A percentile compares a stretch with the other conserved stretches of the same genome.
phyloP scores from a whole-genome alignment of 768 basidiomycete genomes.

The Rhizopogon roseolus region DNA sequence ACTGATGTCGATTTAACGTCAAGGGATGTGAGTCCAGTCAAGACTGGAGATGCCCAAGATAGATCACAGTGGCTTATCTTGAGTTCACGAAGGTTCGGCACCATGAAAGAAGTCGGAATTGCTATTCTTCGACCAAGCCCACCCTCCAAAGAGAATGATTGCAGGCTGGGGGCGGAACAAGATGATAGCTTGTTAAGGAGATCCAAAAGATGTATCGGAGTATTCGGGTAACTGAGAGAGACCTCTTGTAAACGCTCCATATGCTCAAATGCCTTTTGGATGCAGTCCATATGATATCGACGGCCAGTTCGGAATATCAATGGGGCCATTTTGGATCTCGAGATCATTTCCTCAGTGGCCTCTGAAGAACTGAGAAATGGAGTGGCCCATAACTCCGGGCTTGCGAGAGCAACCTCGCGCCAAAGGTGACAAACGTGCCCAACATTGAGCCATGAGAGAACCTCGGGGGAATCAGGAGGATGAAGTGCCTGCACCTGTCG shows the following conservation, averaged over 20 bases:
- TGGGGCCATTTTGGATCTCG: constrained; percentile 38
- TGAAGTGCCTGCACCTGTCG: not conserved
- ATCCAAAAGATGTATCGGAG: constrained; percentile 18
- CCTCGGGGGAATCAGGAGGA: too few species aligned
- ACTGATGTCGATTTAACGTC: constrained; percentile 25
- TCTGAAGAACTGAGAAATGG: constrained; percentile 27
- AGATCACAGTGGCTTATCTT: constrained; percentile 31
- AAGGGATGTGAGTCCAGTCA: constrained; percentile 33
- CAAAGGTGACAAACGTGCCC: constrained; percentile 21
- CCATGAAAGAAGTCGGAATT: constrained; percentile 7
- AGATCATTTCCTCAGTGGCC: constrained; percentile 40
- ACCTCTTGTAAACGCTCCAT: constrained; percentile 30
- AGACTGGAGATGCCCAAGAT: constrained; percentile 30
- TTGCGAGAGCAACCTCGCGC: constrained; percentile 35
- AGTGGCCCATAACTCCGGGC: constrained; percentile 36
- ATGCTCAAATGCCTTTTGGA: constrained; percentile 28
- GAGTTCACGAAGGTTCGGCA: constrained; percentile 30
- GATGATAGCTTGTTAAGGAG: constrained; percentile 20
- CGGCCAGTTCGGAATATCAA: constrained; percentile 18
- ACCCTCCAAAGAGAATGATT: constrained; percentile 22
- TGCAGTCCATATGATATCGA: constrained; percentile 21
- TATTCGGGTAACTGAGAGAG: constrained; percentile 17
- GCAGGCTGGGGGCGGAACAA: constrained; percentile 26
- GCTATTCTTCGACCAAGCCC: constrained; percentile 1
- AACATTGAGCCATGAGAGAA: constrained; percentile 3